phyloP scores from a whole-genome alignment of 768 basidiomycete genomes.

The Neoboletus magnificus region DNA sequence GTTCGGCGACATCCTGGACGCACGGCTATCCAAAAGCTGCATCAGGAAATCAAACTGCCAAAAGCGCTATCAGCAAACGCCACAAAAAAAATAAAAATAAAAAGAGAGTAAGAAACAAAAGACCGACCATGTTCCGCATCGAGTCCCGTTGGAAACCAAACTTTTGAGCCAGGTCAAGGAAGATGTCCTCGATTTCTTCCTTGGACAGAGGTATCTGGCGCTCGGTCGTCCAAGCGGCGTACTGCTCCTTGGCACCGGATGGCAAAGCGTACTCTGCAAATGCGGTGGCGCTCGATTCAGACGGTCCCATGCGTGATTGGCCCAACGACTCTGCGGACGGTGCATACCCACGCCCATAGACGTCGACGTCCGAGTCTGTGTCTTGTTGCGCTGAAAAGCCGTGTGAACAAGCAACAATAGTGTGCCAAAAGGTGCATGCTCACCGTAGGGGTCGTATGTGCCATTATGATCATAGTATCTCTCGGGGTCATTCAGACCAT shows the following conservation, averaged over 20 bases:
- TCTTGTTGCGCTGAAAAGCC: slow-evolving; percentile 60
- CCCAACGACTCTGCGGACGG: slow-evolving; percentile 76
- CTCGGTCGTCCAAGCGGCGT: slow-evolving; percentile 92
- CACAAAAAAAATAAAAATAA: background rate
- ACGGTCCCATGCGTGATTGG: slow-evolving; percentile 54
- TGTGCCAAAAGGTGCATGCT: slow-evolving; percentile 15
- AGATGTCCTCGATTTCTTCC: slow-evolving; percentile 98
- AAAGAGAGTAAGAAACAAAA: slow-evolving; percentile 13
- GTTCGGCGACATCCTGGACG: slow-evolving; percentile 95
- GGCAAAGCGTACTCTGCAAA: slow-evolving; percentile 60
- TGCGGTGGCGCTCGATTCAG: slow-evolving; percentile 69
- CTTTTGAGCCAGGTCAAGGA: slow-evolving; percentile 95
- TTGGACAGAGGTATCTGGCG: slow-evolving; percentile 95
- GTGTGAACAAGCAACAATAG: slow-evolving; percentile 8
- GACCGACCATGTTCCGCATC: slow-evolving; percentile 87
- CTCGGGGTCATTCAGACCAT: slow-evolving; percentile 40
- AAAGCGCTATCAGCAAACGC: slow-evolving; percentile 7
- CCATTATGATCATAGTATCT: slow-evolving; percentile 64
- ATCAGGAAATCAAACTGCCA: slow-evolving; percentile 92
- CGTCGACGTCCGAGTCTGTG: slow-evolving; percentile 79
- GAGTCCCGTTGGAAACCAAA: slow-evolving; percentile 97
- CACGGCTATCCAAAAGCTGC: slow-evolving; percentile 95
- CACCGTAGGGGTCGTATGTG: slow-evolving; percentile 64
- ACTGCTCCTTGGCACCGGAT: slow-evolving; percentile 69
- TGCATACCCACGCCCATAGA: slow-evolving; percentile 65